Percentiles rank a stretch among this genome's conserved stretches.
These are phyloP conservation scores for Lachnellula occidentalis DNA, from an alignment of 2,329 filamentous ascomycete species.

Conservation along the genomic window DNA sequence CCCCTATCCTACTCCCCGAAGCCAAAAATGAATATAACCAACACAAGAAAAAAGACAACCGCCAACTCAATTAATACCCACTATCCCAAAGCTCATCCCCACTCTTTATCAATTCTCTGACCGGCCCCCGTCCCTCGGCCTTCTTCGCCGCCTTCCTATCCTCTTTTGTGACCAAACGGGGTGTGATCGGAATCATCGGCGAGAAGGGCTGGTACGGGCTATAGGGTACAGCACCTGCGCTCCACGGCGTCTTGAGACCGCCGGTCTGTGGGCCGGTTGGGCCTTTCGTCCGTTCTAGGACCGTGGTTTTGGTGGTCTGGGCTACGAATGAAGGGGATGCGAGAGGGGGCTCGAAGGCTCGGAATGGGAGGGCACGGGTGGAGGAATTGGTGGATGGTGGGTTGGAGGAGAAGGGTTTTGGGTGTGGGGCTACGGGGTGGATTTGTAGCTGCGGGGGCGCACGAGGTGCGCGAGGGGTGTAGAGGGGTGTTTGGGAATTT, in stretches of 20 bases:
- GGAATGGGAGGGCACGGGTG: slow-evolving; percentile 48
- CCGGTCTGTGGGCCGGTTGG: slow-evolving; percentile 43
- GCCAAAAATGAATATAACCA: too few species aligned
- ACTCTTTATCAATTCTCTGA: slow-evolving; percentile 55
- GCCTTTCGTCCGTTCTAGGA: slow-evolving; percentile 51
- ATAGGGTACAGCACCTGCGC: slow-evolving; percentile 61
- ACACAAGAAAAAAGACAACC: too few species aligned
- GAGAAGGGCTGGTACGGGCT: slow-evolving; percentile 76
- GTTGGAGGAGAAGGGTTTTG: slow-evolving; percentile 12
- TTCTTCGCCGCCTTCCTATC: slow-evolving; percentile 66
- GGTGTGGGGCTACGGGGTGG: slow-evolving; percentile 1
- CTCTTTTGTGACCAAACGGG: slow-evolving; percentile 64
- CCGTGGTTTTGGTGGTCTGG: slow-evolving; percentile 55
- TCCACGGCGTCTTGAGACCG: slow-evolving; percentile 57
- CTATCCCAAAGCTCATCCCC: slow-evolving; percentile 57
- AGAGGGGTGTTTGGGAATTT: slow-evolving; percentile 20
- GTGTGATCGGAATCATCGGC: slow-evolving; percentile 69
- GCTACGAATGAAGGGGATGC: slow-evolving; percentile 42
- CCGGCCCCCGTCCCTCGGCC: slow-evolving; percentile 58
- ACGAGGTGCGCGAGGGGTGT: slow-evolving; percentile 2
- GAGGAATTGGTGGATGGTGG: slow-evolving; percentile 16
- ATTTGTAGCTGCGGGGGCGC: slow-evolving; percentile 2
- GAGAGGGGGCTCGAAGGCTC: slow-evolving; percentile 55
- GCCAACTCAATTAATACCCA: slow-evolving; percentile 21
- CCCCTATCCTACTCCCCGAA: too few species aligned